A percentile compares a stretch with the other conserved stretches of the same genome.
Evolutionary conservation across 768 basidiomycete species (phyloP).

Genomic region (Galerina sulciceps): DNA sequence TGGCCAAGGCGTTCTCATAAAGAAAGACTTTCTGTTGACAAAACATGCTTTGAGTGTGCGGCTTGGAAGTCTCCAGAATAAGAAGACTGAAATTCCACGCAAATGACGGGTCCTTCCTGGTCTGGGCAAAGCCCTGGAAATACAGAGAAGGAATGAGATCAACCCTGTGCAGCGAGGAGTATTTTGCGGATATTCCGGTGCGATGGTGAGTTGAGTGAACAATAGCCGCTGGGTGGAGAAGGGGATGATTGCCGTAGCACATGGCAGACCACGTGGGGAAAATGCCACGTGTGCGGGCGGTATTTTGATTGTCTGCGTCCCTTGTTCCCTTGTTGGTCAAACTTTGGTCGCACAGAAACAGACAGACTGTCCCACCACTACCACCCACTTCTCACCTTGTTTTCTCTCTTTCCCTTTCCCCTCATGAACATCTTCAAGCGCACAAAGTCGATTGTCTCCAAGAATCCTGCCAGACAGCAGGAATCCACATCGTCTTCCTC

Average conservation of each 20-base stretch:
- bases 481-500: constrained; percentile 15
- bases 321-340: constrained; percentile 31
- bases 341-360: constrained; percentile 19
- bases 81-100: no score
- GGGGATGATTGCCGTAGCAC: constrained; percentile 33
- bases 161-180: no score
- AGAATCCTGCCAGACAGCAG: constrained; percentile 9
- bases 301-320: constrained; percentile 25
- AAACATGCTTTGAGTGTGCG: no score
- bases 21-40: no score
- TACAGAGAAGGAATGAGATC: no score
- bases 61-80: no score
- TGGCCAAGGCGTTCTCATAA: no score
- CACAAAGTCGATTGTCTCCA: constrained; percentile 20
- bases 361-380: constrained; percentile 13
- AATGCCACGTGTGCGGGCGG: constrained; percentile 29
- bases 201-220: no score
- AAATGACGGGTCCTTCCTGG: no score
- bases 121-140: no score
- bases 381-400: constrained; percentile 8
- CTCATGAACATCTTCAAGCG: constrained; percentile 29
- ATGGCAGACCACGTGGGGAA: constrained; percentile 30
- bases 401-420: not conserved
- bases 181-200: no score
- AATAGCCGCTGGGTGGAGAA: no score